Evolutionary conservation across 208 protist species (phyloP), one percentile per base, ranked within the genome.

Genomic region (Trypanosoma melophagium): DNA sequence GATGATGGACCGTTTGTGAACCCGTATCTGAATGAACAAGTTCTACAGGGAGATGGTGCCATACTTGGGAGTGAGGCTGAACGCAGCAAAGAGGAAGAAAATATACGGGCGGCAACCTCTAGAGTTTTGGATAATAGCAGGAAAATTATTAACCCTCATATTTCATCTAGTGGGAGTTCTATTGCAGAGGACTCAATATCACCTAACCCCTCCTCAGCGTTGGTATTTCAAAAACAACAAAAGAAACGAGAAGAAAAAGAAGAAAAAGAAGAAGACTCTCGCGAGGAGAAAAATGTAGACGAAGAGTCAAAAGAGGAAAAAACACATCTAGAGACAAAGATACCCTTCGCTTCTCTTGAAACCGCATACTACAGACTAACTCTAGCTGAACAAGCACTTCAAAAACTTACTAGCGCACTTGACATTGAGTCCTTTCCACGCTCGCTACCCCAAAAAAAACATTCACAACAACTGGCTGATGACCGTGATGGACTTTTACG

Each of bases 381-480:
- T 19, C 35, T 67, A 7, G 59, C 55, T 17, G 69, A 70, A 35
- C 47, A 69, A 16, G 56, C 65, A 1, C 51, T 73, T 24, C 35
- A 51, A 28, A 71, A 79, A 67, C 9, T 81, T 19, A 51, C 49
- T 17, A 17, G 25, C 17, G 19, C 19, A 35, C n/a, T 78, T 55
- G 63, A 64, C 54, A 59, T 68, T 22, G 57, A 68, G 13, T 5
- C 10, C 45, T 80, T 71, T 35, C 67, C 76, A 9, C 59, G 28
- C 38, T 53, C 63, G 51, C 77, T 95, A 47, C 89, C 89, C 10
- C 70, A 80, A 65, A 55, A 65, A 57, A 64, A 84, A 21, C 55
- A 76, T 41, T 50, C 63, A 4, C 52, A 35, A 7, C 57, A 64
- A 17, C 53, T 92, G 3, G 76, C 73, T 9, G 57, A 77, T 47